A percentile compares a stretch with the other conserved stretches of the same genome.
phyloP scores from a whole-genome alignment of 495 filamentous ascomycete species.

The Halenospora varia region DNA sequence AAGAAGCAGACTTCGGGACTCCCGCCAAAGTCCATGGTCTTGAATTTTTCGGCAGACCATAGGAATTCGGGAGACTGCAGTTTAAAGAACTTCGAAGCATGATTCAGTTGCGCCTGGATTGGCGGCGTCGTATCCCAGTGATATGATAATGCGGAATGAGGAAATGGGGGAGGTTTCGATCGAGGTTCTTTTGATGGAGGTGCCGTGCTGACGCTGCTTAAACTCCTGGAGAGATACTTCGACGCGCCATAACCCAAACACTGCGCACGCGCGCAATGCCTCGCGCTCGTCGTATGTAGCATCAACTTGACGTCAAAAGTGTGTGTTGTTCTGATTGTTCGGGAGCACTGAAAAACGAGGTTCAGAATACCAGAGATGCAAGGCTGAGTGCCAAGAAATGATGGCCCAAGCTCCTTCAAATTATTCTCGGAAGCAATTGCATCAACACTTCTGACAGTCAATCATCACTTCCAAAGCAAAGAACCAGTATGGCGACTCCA shows the following conservation, averaged over 20 bases:
- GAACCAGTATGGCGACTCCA: constrained; percentile 28
- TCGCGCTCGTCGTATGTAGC: background rate
- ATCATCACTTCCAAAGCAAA: constrained; percentile 4
- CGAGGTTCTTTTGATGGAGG: background rate
- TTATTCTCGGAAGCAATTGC: too few species aligned
- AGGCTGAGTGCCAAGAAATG: background rate
- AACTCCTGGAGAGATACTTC: background rate
- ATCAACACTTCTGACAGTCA: background rate
- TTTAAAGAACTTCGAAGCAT: constrained; percentile 62
- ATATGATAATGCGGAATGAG: constrained; percentile 32
- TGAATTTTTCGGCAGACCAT: constrained; percentile 69
- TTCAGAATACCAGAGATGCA: too few species aligned
- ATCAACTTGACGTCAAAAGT: background rate
- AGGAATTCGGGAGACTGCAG: constrained; percentile 57
- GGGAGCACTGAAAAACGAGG: too few species aligned
- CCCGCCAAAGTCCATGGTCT: constrained; percentile 52
- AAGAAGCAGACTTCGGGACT: constrained; percentile 57
- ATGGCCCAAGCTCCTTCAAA: too few species aligned
- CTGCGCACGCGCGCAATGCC: background rate
- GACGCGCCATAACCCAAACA: background rate
- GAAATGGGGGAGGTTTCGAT: constrained; percentile 11
- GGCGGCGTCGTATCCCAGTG: constrained; percentile 60
- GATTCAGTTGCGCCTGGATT: constrained; percentile 42
- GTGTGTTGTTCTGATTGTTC: too few species aligned
- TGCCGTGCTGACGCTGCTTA: background rate